These are phyloP conservation scores for Leccinum subtestaceum DNA, from an alignment of 768 basidiomycete genomes.

Conservation along the genomic window DNA sequence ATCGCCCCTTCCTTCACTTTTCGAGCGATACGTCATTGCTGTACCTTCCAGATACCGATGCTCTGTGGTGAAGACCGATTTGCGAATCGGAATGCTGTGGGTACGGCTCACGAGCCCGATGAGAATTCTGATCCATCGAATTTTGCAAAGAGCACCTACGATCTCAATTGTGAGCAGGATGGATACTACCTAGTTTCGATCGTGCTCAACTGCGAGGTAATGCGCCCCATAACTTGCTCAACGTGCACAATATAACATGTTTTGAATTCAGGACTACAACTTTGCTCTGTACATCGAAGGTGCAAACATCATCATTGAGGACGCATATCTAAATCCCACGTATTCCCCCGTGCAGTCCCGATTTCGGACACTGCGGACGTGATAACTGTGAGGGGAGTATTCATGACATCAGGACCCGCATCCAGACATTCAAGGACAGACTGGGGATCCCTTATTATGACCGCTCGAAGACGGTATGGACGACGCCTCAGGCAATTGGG, in stretches of 20 bases:
- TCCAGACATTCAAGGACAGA: slow-evolving; percentile 63
- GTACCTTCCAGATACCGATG: slow-evolving; percentile 38
- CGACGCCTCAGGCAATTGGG: slow-evolving; percentile 77
- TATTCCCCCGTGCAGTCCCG: slow-evolving; percentile 54
- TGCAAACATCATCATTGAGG: slow-evolving; percentile 65
- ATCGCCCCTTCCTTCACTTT: slow-evolving; percentile 20
- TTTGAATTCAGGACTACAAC: slow-evolving; percentile 49
- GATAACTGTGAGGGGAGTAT: slow-evolving; percentile 64
- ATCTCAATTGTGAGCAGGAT: slow-evolving; percentile 47
- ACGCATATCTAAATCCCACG: slow-evolving; percentile 51
- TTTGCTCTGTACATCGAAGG: slow-evolving; percentile 59
- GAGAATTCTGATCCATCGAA: slow-evolving; percentile 63
- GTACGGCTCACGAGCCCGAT: slow-evolving; percentile 62
- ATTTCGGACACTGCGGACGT: slow-evolving; percentile 74
- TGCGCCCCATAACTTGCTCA: rapidly evolving
- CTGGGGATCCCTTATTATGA: slow-evolving; percentile 63
- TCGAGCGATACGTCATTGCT: slow-evolving; percentile 32
- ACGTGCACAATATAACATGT: not conserved
- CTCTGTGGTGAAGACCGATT: slow-evolving; percentile 48
- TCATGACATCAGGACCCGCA: slow-evolving; percentile 60
- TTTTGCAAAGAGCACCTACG: slow-evolving; percentile 48
- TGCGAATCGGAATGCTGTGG: slow-evolving; percentile 44
- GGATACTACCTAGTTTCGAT: slow-evolving; percentile 60
- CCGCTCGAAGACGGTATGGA: slow-evolving; percentile 68
- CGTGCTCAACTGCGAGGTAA: slow-evolving; percentile 46